These are phyloP conservation scores for Claviceps sp. DNA, from an alignment of 2,329 filamentous ascomycete genomes.

Conservation along the genomic window DNA sequence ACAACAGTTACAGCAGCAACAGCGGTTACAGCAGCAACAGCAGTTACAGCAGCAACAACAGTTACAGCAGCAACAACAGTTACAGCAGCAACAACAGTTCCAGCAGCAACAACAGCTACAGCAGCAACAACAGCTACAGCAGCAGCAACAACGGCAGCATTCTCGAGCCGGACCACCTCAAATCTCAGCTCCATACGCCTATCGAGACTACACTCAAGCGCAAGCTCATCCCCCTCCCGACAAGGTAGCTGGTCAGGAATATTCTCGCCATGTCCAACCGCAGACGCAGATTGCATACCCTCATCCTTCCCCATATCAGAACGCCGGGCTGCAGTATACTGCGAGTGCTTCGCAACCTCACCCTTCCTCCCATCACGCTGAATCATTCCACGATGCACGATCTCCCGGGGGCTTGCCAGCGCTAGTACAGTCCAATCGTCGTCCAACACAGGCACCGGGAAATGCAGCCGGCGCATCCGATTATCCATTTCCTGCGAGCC, in stretches of 20 bases:
- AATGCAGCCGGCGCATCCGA: slow-evolving; percentile 26
- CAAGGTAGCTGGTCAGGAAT: slow-evolving; percentile 33
- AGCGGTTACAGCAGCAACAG: neutral
- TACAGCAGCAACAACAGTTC: neutral
- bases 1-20: neutral
- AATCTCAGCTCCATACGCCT: slow-evolving; percentile 29
- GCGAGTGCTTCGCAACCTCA: slow-evolving; percentile 29
- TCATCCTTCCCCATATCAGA: slow-evolving; percentile 25
- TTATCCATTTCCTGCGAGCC: slow-evolving; percentile 37
- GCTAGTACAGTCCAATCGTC: slow-evolving; percentile 31
- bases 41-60: neutral
- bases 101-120: neutral
- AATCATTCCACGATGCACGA: slow-evolving; percentile 32
- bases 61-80: neutral
- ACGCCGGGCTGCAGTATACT: slow-evolving; percentile 26
- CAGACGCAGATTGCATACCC: slow-evolving; percentile 22
- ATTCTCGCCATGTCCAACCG: slow-evolving; percentile 18
- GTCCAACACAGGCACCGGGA: slow-evolving; percentile 32
- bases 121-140: neutral
- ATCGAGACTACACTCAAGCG: slow-evolving; percentile 35
- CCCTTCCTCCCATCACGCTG: slow-evolving; percentile 22
- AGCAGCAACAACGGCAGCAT: slow-evolving; percentile 12
- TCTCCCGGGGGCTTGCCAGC: slow-evolving; percentile 29
- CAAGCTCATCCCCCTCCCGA: slow-evolving; percentile 32
- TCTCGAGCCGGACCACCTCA: slow-evolving; percentile 23